phyloP scores from a whole-genome alignment of 495 filamentous ascomycete species.

The Penicillium manginii region DNA sequence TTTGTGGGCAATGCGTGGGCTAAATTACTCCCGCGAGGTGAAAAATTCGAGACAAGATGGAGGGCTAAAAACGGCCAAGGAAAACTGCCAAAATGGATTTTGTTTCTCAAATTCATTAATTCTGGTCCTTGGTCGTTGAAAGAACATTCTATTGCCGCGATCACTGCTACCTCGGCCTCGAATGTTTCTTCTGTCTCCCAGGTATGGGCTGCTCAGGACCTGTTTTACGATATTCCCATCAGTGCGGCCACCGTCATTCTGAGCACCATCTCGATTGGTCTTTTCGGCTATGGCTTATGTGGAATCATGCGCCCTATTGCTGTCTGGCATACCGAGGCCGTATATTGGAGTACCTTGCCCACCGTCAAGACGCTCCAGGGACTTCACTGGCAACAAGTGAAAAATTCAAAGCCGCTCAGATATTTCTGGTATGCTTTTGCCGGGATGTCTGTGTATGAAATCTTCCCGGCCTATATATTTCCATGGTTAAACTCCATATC shows the following conservation, averaged over 20 bases:
- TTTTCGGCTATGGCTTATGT: conserved; percentile 59
- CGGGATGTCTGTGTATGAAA: conserved; percentile 49
- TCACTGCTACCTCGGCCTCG: conserved; percentile 34
- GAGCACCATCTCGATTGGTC: conserved; percentile 36
- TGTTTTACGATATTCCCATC: conserved; percentile 37
- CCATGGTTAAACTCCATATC: conserved; percentile 57
- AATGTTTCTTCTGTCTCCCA: conserved; percentile 19
- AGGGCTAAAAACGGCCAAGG: conserved; percentile 27
- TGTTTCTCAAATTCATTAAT: conserved; percentile 32
- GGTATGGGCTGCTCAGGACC: conserved; percentile 36
- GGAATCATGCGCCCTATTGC: conserved; percentile 55
- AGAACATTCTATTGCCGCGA: conserved; percentile 36
- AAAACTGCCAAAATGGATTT: conserved; percentile 24
- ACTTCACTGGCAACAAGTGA: conserved; percentile 37
- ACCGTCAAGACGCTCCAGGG: conserved; percentile 33
- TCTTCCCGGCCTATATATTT: conserved; percentile 60
- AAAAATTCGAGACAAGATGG: conserved; percentile 35
- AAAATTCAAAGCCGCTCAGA: conserved; percentile 34
- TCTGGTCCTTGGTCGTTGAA: conserved; percentile 36
- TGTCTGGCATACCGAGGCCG: conserved; percentile 57
- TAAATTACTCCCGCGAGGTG: conserved; percentile 43
- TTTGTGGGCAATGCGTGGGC: conserved; percentile 47
- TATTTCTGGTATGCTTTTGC: conserved; percentile 39
- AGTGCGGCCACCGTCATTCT: conserved; percentile 31
- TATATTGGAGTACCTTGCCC: conserved; percentile 43